Evolutionary conservation across 345 rosid genomes (phyloP), one percentile per base, ranked within the genome.

Genomic region (Ricinus communis): DNA sequence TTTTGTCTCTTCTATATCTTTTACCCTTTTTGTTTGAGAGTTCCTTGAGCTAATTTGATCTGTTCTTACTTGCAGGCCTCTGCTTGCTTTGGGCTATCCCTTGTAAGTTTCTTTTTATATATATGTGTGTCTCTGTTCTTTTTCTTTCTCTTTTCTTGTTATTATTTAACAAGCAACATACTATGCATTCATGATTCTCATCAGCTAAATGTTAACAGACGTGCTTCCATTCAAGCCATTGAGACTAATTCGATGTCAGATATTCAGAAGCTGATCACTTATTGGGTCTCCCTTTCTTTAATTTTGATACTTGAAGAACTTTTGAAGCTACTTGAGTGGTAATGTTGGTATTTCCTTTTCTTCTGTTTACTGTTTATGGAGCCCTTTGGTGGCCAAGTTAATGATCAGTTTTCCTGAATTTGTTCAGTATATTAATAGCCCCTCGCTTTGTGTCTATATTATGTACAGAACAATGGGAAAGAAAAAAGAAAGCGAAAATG

Each of bases 71-170:
- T 53, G 72, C 77, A 81, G 84, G 82, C 80, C 84, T 75, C 52
- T 75, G 10, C 28, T 71, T 64, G 80, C 82, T 54, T 25, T 81
- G 72, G 77, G 71, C 5, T 81, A 78, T 72, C 84, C 84, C 57
- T 30, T 75, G 84, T 81, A 72, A 78, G 84, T 59, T 22, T 52
- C 30, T 67, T 47, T 40, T 2, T 4, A 7, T 22, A 43, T 8
- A 11, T 12, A 9, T 43, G 47, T 4, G 38, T 2, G 38, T 2
- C 6, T 33, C 4, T 33, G 38, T 33, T 33, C 38, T 33, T 33
- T 2, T 33, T 2, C 4, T 6, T 2, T 33, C 2, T 33, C 6
- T 33, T 33, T 33, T 33, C 6, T 33, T 6, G 6, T 33, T 2
- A 33, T 33, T 33, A 33, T 33, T 33, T 33, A 33, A 33, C 38